These are phyloP conservation scores for Heliamphora exappendiculata DNA, from an alignment of 148 eudicot genomes.

Conservation along the genomic window DNA sequence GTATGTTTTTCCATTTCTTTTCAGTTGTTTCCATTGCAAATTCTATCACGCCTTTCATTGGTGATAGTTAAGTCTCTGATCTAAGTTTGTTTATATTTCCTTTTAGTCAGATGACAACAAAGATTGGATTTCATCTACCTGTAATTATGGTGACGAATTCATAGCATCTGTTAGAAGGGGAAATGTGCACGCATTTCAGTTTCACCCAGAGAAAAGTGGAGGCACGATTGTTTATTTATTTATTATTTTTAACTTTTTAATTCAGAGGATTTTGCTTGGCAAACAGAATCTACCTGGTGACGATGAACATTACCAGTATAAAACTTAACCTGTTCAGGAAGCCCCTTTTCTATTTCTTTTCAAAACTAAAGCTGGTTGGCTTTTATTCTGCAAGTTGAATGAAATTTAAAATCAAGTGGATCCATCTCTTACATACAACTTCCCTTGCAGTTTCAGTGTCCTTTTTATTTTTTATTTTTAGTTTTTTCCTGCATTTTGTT, in stretches of 20 bases:
- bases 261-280: not conserved
- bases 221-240: conserved; percentile 35
- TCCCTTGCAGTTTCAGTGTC: not conserved
- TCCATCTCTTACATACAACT: not conserved
- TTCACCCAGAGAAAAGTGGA: conserved; percentile 99
- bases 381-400: not conserved
- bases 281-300: not conserved
- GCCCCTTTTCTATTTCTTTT: not conserved
- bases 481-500: not conserved
- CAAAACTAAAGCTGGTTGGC: not conserved
- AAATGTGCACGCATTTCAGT: conserved; percentile 91
- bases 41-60: conserved; percentile 6
- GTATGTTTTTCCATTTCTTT: conserved; percentile 33
- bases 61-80: conserved; percentile 1
- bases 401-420: not conserved
- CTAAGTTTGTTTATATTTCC: conserved; percentile 11
- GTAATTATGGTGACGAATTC: conserved; percentile 78
- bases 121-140: conserved; percentile 94
- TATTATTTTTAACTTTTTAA: not conserved
- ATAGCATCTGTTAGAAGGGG: conserved; percentile 85
- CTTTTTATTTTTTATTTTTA: not conserved
- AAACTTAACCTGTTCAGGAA: not conserved
- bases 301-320: not conserved
- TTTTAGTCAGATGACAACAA: conserved; percentile 66
- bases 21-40: conserved; percentile 5